Evolutionary conservation across 148 eudicot species (phyloP).

Genomic region (Gaultheria prostrata): DNA sequence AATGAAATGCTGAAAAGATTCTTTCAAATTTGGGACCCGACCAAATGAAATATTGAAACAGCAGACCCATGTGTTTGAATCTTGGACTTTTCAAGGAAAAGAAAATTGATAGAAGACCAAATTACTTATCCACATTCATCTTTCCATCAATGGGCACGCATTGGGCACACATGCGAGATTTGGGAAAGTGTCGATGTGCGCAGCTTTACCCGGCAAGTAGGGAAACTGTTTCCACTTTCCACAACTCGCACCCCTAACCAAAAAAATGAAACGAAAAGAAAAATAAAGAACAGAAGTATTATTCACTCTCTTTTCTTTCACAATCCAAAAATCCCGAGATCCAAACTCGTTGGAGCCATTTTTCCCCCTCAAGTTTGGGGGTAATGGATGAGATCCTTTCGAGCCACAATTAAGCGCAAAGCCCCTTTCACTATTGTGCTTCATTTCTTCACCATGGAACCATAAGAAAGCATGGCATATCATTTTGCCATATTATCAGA

Average conservation of each 20-base stretch:
- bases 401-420: background rate
- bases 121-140: background rate
- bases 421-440: background rate
- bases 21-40: background rate
- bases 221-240: no score
- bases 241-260: background rate
- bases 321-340: no score
- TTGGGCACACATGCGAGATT: no score
- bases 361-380: no score
- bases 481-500: background rate
- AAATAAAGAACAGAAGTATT: no score
- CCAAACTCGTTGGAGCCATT: no score
- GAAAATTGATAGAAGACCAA: background rate
- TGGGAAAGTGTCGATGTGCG: no score
- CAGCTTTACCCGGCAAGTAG: no score
- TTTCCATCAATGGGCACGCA: background rate
- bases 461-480: background rate
- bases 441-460: background rate
- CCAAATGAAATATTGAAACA: background rate
- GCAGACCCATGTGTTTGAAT: background rate
- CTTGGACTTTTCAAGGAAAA: background rate
- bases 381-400: background rate
- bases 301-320: no score
- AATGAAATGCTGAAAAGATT: background rate
- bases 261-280: background rate